These are phyloP conservation scores for Astraeus odoratus DNA, from an alignment of 768 basidiomycete species.

Conservation along the genomic window DNA sequence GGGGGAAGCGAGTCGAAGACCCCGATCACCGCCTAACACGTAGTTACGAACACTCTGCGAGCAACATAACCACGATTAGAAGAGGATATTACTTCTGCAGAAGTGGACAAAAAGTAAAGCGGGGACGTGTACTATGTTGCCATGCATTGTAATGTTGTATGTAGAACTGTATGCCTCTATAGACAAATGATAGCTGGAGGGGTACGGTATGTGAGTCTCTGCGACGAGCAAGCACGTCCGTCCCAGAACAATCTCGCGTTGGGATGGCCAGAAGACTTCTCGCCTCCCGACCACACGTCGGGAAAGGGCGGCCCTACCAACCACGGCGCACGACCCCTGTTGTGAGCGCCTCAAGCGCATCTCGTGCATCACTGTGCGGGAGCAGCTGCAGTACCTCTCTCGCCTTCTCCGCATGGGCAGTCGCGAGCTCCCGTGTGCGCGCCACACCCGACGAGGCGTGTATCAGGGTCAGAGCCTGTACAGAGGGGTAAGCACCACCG, in stretches of 20 bases:
- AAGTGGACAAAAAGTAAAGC: no score
- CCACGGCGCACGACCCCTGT: constrained; percentile 59
- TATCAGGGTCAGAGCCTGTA: constrained; percentile 58
- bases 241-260: no score
- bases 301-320: constrained; percentile 28
- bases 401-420: constrained; percentile 69
- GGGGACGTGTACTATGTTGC: no score
- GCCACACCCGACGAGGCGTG: constrained; percentile 66
- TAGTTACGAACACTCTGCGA: background rate
- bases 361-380: constrained; percentile 76
- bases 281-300: background rate
- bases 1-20: background rate
- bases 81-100: no score
- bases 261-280: no score
- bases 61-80: no score
- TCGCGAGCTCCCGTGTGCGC: constrained; percentile 73
- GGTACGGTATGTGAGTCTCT: background rate
- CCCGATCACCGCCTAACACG: background rate
- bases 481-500: background rate
- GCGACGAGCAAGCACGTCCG: background rate
- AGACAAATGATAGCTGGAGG: background rate
- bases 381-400: constrained; percentile 58
- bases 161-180: background rate
- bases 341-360: constrained; percentile 67
- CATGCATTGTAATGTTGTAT: no score